Evolutionary conservation across 2,329 filamentous ascomycete genomes (phyloP), one percentile per base, ranked within the genome.

Genomic region (Thermoascus crustaceus): DNA sequence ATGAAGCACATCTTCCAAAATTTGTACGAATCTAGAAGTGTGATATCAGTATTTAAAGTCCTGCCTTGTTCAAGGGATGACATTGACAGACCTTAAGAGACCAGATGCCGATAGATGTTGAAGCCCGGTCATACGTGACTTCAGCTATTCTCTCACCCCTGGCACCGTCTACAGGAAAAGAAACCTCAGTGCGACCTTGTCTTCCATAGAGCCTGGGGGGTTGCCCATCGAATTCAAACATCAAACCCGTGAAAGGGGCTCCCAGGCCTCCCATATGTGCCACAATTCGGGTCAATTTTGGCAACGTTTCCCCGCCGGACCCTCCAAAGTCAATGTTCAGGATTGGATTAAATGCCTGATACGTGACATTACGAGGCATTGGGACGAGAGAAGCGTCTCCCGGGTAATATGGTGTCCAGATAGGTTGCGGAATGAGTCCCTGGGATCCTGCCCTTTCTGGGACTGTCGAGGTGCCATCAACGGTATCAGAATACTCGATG

Each of bases 281-380:
- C 8, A 14, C 20, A 8, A 34, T 19, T 19, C 32, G 10, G 2
- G 21, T 25, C 9, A 34, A 10, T 7, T 13, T 25, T 14, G 14
- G 7, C 7, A 34, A 11, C 4, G 4, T 34, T 14, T 27, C 11
- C 9, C 32, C 21, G 8, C 7, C 9, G 9, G 4, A 4, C 8
- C 21, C 32, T 4, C 32, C 32, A n/a, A 34, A 34, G n/a, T 34
- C 20, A 8, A 34, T 34, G 22, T 34, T 34, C 4, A 34, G n/a
- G n/a, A 27, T 34, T 7, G 32, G 32, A 25, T 25, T 34, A 13
- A 25, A 34, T 7, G 11, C 11, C 3, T 34, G 32, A 27, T 34
- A 25, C 9, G 16, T 24, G 16, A 22, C 19, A 26, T 14, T 34
- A 10, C 14, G 8, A 6, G 11, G 20, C 4, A 9, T 13, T 13